A percentile compares a stretch with the other conserved stretches of the same genome.
Conservation (phyloP, 1,284 basidiomycete genomes). For the Heimioporus retisporus region DNA sequence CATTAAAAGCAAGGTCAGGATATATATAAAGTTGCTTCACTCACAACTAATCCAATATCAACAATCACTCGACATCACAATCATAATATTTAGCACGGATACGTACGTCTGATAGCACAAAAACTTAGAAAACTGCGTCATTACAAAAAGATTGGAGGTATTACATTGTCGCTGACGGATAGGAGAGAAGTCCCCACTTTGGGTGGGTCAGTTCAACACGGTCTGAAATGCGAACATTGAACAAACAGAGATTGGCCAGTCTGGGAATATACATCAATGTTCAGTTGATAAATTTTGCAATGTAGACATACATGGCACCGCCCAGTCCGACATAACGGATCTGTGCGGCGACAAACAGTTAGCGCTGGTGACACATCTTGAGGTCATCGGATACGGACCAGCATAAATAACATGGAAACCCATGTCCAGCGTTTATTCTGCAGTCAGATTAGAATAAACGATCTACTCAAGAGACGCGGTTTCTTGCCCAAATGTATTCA, state of each 20-base stretch:
- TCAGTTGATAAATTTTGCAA: neutral
- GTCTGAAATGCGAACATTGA: neutral
- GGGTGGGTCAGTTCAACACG: neutral
- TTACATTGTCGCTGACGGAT: neutral
- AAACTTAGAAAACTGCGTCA: no score
- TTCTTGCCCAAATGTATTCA: neutral
- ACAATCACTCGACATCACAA: no score
- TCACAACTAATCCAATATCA: no score
- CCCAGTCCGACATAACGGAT: neutral
- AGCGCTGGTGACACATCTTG: neutral
- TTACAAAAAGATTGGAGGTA: no score
- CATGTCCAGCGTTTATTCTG: neutral
- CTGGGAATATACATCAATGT: neutral
- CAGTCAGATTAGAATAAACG: neutral
- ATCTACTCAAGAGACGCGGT: neutral
- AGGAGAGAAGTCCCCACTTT: constrained; percentile 1
- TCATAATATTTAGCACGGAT: no score
- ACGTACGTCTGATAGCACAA: no score
- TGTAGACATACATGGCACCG: neutral
- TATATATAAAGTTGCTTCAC: neutral
- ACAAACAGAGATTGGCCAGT: neutral
- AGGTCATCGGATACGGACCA: neutral
- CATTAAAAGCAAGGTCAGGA: neutral
- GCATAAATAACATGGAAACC: neutral
- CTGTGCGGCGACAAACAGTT: neutral